A percentile compares a stretch with the other conserved stretches of the same genome.
Conservation (phyloP, 345 rosid species). For the Hibiscus syriacus region DNA sequence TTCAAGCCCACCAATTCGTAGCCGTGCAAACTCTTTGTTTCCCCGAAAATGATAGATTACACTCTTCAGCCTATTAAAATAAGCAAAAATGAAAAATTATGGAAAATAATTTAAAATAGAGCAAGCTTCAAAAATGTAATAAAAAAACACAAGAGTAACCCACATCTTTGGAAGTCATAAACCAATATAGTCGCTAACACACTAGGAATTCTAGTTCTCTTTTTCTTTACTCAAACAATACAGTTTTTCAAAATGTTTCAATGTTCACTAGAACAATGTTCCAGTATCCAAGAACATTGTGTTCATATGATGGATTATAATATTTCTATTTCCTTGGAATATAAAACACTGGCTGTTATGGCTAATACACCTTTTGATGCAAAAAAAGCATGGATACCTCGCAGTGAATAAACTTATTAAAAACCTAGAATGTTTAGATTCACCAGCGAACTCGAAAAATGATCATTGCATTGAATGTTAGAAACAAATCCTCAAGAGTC, state of each 20-base stretch:
- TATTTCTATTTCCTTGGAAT: not conserved
- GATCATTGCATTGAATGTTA: not conserved
- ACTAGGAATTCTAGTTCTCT: not conserved
- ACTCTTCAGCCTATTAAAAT: constrained; percentile 47
- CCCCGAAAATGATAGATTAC: constrained; percentile 71
- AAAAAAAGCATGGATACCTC: not conserved
- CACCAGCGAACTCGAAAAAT: not conserved
- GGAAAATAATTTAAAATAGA: not conserved
- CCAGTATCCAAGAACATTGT: not conserved
- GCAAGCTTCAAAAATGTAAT: not conserved
- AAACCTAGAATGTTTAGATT: not conserved
- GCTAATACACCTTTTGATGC: not conserved
- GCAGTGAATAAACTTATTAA: not conserved
- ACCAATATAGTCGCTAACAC: not conserved
- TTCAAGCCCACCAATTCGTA: constrained; percentile 64
- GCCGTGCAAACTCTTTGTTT: constrained; percentile 76
- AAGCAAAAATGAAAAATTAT: not conserved
- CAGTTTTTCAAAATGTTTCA: not conserved
- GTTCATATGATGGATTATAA: not conserved
- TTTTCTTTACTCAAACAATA: not conserved
- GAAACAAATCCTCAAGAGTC: not conserved
- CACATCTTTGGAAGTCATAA: not conserved
- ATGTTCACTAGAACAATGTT: not conserved
- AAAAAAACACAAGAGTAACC: not conserved
- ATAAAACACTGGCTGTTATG: not conserved